Evolutionary conservation across 2,329 filamentous ascomycete species (phyloP).

Genomic region (Neonectria faginata): DNA sequence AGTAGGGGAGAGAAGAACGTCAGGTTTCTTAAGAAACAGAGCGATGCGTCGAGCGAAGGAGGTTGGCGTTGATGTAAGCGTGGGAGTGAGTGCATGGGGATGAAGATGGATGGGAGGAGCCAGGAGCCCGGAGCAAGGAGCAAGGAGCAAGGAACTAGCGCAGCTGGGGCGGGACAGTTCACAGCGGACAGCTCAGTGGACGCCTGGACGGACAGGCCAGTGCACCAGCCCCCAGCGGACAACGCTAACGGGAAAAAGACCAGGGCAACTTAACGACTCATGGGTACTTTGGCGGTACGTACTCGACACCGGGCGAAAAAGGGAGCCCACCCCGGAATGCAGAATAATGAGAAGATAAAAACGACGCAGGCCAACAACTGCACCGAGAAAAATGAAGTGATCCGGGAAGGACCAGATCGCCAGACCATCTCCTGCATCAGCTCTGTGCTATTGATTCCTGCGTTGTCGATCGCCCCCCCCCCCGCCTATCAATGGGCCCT

Average conservation of each 20-base stretch:
- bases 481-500: not conserved
- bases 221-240: too few relatives aligned
- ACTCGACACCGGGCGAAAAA: constrained; percentile 13
- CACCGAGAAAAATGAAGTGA: not conserved
- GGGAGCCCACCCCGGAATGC: constrained; percentile 1
- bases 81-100: constrained; percentile 16
- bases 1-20: constrained; percentile 3
- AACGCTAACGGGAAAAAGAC: not conserved
- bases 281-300: constrained; percentile 1
- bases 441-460: not conserved
- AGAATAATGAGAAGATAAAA: not conserved
- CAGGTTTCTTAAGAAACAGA: constrained; percentile 17
- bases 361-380: not conserved
- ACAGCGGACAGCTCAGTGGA: not conserved
- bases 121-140: constrained; percentile 23
- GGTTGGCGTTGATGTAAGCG: constrained; percentile 37
- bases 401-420: not conserved
- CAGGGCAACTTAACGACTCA: not conserved
- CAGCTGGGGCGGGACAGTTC: not conserved
- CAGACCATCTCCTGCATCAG: not conserved
- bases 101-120: constrained; percentile 27
- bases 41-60: constrained; percentile 31
- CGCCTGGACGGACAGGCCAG: too few relatives aligned
- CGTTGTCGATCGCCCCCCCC: not conserved
- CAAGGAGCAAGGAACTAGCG: not conserved